Percentiles rank a stretch among this genome's conserved stretches.
Evolutionary conservation across 2,329 filamentous ascomycete species (phyloP).

Genomic region (Teratosphaeria epicoccoides): DNA sequence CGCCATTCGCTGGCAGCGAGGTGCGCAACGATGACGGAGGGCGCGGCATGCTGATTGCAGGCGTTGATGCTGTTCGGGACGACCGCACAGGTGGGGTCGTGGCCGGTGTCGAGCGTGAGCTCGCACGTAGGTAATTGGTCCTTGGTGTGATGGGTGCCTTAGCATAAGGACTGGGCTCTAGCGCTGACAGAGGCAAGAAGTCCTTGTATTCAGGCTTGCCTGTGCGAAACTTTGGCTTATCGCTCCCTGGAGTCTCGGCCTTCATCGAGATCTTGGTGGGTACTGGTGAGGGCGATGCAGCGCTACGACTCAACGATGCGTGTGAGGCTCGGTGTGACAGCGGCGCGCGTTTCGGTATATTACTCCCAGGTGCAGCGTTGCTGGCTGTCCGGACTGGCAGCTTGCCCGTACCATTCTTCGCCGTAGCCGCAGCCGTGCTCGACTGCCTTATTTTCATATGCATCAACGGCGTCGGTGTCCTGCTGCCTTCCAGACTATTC

Average conservation of each 20-base stretch:
- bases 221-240: slow-evolving; percentile 17
- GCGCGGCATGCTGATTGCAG: slow-evolving; percentile 1
- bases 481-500: slow-evolving; percentile 35
- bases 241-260: slow-evolving; percentile 7
- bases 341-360: slow-evolving; percentile 7
- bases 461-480: slow-evolving; percentile 31
- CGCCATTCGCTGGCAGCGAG: background rate
- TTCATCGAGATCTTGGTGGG: slow-evolving; percentile 6
- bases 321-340: slow-evolving; percentile 7
- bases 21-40: slow-evolving; percentile 1
- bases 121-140: slow-evolving; percentile 17
- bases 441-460: slow-evolving; percentile 15
- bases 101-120: background rate
- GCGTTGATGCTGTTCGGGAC: background rate
- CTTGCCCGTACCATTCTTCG: background rate
- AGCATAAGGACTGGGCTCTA: slow-evolving; percentile 26
- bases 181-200: slow-evolving; percentile 23
- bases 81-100: background rate
- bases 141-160: slow-evolving; percentile 22
- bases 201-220: slow-evolving; percentile 16
- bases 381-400: slow-evolving; percentile 4
- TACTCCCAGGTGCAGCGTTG: slow-evolving; percentile 8
- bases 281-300: slow-evolving; percentile 13
- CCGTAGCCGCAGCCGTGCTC: background rate
- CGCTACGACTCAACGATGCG: background rate